Base-by-base conservation (phyloP, 176 grass and related monocot genomes). In the Cenchrus purpureus region DNA sequence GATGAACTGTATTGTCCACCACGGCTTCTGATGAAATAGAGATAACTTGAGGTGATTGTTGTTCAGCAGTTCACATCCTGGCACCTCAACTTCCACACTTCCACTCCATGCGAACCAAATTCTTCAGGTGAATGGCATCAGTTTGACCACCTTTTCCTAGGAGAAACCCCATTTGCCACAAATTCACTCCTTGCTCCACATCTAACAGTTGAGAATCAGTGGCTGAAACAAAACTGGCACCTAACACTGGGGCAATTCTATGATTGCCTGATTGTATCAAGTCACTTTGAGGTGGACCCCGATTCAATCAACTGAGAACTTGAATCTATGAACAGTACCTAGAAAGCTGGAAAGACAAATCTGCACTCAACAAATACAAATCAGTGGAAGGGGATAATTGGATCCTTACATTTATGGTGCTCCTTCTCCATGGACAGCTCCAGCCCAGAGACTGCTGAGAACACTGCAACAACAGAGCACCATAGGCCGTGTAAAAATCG, bases 321-420 rank as follows among this genome's bases (percentile, higher is more conserved):
- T 74, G 67, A 74, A 68, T 73, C 50, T 31, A 61, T 13, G 54
- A 79, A 73, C 78, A 79, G 28, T 64, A 70, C 65, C 45, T 44
- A 83, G 37, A 76, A 58, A 70, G 66, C 40, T 15, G 45, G 1
- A 20, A 71, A 76, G 71, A 77, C 56, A 85, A 85, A 81, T 86
- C 56, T 82, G 22, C 4, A 65, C 61, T 79, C 42, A 55, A 16
- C 8, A 11, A 42, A 48, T 71, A 57, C 55, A 72, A 91, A 82
- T 34, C 42, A 80, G 77, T 73, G 43, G 63, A 63, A 61, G 73
- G 43, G 69, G 75, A 82, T 77, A 69, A 71, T 73, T 75, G 58
- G 13, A 81, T 85, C 62, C 93, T 94, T 92, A 99, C 97, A 99
- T 86, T 99, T 99, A 84, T 99, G 97, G 5, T 99, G 97, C n/a